Evolutionary conservation across 257 asterid genomes (phyloP).

Genomic region (Gentiana straminea): DNA sequence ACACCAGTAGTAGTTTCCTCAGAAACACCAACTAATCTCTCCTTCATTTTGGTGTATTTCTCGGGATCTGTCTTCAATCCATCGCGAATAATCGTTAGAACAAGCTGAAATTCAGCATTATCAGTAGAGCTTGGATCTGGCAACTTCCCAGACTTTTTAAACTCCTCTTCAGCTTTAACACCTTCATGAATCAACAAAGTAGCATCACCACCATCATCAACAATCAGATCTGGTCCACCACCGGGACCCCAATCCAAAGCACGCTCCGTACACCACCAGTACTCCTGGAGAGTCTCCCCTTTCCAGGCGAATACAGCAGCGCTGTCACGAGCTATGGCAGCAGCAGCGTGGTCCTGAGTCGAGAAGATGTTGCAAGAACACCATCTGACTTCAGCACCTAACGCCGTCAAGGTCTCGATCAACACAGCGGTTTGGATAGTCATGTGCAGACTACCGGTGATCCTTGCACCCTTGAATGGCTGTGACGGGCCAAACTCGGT

Average conservation of each 20-base stretch:
- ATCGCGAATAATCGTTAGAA: conserved; percentile 12
- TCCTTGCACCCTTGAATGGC: conserved; percentile 9
- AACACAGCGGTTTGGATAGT: conserved; percentile 1
- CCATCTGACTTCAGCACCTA: no score
- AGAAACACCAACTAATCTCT: background rate
- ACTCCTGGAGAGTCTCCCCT: conserved; percentile 13
- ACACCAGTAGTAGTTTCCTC: conserved; percentile 9
- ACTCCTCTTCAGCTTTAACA: conserved; percentile 16
- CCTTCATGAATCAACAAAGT: conserved; percentile 15
- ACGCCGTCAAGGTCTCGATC: no score
- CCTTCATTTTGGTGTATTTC: background rate
- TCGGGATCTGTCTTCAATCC: no score
- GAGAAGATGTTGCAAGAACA: no score
- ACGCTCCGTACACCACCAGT: conserved; percentile 16
- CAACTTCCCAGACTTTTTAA: conserved; percentile 8
- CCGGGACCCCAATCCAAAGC: conserved; percentile 10
- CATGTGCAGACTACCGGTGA: conserved; percentile 14
- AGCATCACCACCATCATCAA: conserved; percentile 13
- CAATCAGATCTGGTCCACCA: conserved; percentile 12
- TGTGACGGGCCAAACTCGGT: conserved; percentile 11
- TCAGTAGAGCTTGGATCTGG: conserved; percentile 14
- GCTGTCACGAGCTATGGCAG: conserved; percentile 8
- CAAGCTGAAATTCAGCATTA: conserved; percentile 16
- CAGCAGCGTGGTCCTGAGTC: no score
- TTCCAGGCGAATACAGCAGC: conserved; percentile 13